Base-by-base conservation (phyloP, 352 stramenopile species). In the Saprolegnia diclina region DNA sequence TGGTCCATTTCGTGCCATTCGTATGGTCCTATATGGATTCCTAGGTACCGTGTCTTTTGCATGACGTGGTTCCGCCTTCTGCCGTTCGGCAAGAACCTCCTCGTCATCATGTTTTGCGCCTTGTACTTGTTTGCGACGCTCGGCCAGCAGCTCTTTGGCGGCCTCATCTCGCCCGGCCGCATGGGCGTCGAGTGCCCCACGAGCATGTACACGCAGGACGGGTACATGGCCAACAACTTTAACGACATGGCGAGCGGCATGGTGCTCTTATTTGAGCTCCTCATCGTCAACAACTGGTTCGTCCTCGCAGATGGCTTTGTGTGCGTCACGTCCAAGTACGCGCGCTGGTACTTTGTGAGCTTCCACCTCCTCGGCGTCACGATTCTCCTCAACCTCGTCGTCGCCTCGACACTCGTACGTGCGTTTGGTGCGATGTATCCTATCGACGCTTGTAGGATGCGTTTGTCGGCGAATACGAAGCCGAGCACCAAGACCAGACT, bases 221-320 rank as follows among this genome's bases (percentile, higher is more conserved):
- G 86, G 48, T 93, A 89, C 59, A 87, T 83, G 62, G 73, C 77
- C 56, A 88, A 89, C 78, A 93, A 91, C 69, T 93, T 92, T 61
- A 90, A 93, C 73, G 82, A 90, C 67, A 81, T 88, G 62, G 72
- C 78, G 21, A 84, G 76, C 0, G 79, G 78, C 5, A 67, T 91
- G 29, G 79, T 79, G 16, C 81, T 77, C 38, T 73, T 93, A 14
- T 92, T 91, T 44, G 79, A 88, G 62, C 61, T 90, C n/a, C 72
- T 91, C 24, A 78, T 94, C 71, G 82, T 91, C 32, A 91, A 92
- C 72, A 90, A 92, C 67, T 92, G 82, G 82, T 87, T 80, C 54
- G 76, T 93, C 19, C 78, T 83, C 32, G 84, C 87, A 72, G 83
- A 91, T 68, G 85, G 81, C 5, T 74, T 77, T 9, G 77, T 79